Evolutionary conservation across 176 grass and related monocot genomes (phyloP).

Genomic region (Otatea glauca): DNA sequence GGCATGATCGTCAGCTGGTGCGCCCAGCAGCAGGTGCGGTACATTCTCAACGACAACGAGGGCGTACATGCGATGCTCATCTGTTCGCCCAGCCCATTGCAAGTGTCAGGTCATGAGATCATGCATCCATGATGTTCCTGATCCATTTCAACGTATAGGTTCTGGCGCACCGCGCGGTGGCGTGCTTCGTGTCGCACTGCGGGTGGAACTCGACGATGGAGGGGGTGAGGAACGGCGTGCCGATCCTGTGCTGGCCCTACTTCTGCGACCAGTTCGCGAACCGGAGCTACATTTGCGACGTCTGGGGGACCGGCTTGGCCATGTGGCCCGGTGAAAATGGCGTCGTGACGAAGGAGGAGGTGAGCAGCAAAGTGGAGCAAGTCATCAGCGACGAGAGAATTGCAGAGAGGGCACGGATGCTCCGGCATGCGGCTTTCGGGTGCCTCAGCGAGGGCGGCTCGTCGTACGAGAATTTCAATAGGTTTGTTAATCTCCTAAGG

Average conservation of each 20-base stretch:
- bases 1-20: slow-evolving; percentile 65
- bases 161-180: slow-evolving; percentile 43
- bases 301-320: slow-evolving; percentile 60
- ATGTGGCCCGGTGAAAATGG: slow-evolving; percentile 43
- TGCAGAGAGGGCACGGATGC: slow-evolving; percentile 16
- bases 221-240: slow-evolving; percentile 37
- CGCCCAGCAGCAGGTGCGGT: slow-evolving; percentile 50
- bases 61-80: too few relatives aligned
- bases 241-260: slow-evolving; percentile 61
- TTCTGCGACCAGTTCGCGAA: slow-evolving; percentile 56
- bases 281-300: slow-evolving; percentile 43
- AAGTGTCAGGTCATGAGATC: too few relatives aligned
- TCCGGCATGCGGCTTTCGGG: slow-evolving; percentile 13
- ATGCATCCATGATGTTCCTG: too few relatives aligned
- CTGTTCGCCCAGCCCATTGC: too few relatives aligned
- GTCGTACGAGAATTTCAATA: slow-evolving; percentile 26
- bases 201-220: slow-evolving; percentile 67
- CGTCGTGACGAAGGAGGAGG: slow-evolving; percentile 50
- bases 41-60: too few relatives aligned
- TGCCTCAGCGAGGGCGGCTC: slow-evolving; percentile 21
- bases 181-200: slow-evolving; percentile 60
- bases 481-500: slow-evolving; percentile 25
- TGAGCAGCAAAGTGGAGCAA: slow-evolving; percentile 45
- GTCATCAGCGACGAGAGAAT: slow-evolving; percentile 36
- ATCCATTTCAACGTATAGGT: neutral